Evolutionary conservation across 78 protist genomes (phyloP).

Genomic region (Paulinella micropora): DNA sequence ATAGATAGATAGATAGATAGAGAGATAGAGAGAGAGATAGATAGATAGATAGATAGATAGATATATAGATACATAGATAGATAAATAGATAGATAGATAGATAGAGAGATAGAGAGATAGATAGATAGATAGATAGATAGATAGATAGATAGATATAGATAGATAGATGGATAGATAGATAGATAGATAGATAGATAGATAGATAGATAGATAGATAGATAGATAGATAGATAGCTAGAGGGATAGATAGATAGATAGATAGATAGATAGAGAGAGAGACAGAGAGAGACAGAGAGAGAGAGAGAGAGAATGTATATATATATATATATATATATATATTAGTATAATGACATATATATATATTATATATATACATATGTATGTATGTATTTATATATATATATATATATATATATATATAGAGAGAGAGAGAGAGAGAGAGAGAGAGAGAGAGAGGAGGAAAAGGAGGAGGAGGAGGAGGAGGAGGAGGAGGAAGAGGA

Average conservation of each 20-base stretch:
- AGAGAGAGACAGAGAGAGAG: background rate
- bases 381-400: no score
- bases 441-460: background rate
- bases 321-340: no score
- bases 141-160: no score
- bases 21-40: background rate
- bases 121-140: no score
- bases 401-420: no score
- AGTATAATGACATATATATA: no score
- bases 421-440: background rate
- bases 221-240: background rate
- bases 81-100: background rate
- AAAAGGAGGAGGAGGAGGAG: background rate
- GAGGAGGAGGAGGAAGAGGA: background rate
- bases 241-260: background rate
- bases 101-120: no score
- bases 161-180: background rate
- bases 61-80: background rate
- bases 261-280: background rate
- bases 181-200: background rate
- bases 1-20: background rate
- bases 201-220: background rate
- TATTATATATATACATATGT: no score
- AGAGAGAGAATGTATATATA: no score
- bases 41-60: background rate